Percentiles rank a stretch among this genome's conserved stretches.
phyloP scores from a whole-genome alignment of 2,329 filamentous ascomycete species.

The Ceratocystis alfenasii region DNA sequence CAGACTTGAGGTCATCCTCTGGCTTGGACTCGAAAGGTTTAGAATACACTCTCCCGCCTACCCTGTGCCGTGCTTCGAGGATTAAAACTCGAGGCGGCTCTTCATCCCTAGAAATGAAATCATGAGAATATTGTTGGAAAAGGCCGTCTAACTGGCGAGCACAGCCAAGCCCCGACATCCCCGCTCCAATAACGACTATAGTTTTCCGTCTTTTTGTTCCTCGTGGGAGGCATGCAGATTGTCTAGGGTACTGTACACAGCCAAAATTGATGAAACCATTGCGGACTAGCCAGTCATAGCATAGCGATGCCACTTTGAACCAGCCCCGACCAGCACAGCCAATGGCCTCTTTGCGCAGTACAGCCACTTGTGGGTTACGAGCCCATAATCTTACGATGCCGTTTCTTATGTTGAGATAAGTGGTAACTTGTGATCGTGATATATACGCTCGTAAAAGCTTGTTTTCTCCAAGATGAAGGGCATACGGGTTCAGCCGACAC shows the following conservation, averaged over 20 bases:
- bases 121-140: conserved; percentile 64
- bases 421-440: conserved; percentile 79
- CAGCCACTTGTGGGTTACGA: conserved; percentile 68
- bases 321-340: conserved; percentile 82
- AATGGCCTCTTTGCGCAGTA: conserved; percentile 73
- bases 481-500: conserved; percentile 79
- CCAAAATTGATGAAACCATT: conserved; percentile 95
- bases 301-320: conserved; percentile 78
- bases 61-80: conserved; percentile 72
- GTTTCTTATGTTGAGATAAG: conserved; percentile 92
- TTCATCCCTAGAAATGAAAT: conserved; percentile 53
- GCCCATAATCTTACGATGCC: conserved; percentile 85
- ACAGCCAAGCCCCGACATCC: conserved; percentile 86
- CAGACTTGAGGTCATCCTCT: conserved; percentile 34
- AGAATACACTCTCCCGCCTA: conserved; percentile 90
- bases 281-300: conserved; percentile 83
- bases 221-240: conserved; percentile 43
- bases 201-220: conserved; percentile 48
- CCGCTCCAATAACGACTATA: conserved; percentile 78
- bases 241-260: conserved; percentile 42
- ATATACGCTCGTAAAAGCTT: conserved; percentile 66
- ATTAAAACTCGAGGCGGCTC: conserved; percentile 63
- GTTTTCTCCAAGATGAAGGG: conserved; percentile 76
- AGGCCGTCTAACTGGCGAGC: conserved; percentile 83
- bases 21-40: conserved; percentile 51